Conservation (phyloP, 805 yeast species). For the Candida boleticola region DNA sequence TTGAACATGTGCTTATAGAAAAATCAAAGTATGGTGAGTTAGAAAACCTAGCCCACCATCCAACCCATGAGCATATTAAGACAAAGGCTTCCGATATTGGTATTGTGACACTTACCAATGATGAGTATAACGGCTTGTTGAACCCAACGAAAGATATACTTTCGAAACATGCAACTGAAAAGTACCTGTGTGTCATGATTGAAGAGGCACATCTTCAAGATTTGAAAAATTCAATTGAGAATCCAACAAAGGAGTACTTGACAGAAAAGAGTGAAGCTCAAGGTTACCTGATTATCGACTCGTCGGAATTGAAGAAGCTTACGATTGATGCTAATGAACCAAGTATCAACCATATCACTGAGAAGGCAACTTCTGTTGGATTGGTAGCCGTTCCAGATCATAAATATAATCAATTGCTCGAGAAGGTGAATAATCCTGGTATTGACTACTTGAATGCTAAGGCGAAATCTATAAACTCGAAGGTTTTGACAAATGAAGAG, state of each 20-base stretch:
- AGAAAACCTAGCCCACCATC: conserved; percentile 13
- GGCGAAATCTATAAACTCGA: conserved; percentile 16
- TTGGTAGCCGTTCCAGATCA: conserved; percentile 4
- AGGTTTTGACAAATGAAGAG: conserved; percentile 12
- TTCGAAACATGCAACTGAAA: conserved; percentile 11
- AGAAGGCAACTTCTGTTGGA: conserved; percentile 6
- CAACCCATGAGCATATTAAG: conserved; percentile 16
- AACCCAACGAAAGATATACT: conserved; percentile 12
- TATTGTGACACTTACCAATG: conserved; percentile 6
- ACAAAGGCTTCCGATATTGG: conserved; percentile 11
- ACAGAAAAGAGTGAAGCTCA: conserved; percentile 11
- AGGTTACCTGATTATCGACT: conserved; percentile 14
- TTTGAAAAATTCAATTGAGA: conserved; percentile 13
- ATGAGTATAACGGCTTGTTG: not conserved
- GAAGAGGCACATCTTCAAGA: conserved; percentile 11
- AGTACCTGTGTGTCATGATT: conserved; percentile 11
- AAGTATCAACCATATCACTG: conserved; percentile 10
- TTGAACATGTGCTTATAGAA: conserved; percentile 6
- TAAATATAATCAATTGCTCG: conserved; percentile 9
- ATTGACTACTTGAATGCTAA: conserved; percentile 21
- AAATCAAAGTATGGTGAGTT: conserved; percentile 23
- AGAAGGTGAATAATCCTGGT: conserved; percentile 16
- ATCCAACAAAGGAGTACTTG: conserved; percentile 19
- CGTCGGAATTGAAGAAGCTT: not conserved
- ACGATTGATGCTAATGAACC: conserved; percentile 13